Evolutionary conservation across 257 asterid species (phyloP), one percentile per base, ranked within the genome.

Genomic region (Plantago elongata): DNA sequence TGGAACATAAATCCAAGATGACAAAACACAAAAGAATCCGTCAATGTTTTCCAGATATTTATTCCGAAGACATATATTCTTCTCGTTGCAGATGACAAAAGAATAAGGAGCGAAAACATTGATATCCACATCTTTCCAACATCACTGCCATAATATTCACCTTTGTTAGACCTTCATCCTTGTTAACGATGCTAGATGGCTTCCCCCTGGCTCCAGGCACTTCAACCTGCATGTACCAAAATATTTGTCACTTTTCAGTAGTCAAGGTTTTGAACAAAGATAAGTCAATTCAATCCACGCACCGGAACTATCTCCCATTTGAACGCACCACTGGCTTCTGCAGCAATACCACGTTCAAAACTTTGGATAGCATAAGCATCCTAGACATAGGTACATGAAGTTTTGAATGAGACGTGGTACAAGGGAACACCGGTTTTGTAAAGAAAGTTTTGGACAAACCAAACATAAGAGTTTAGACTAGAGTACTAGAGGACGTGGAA

Each of bases 241-340:
- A 47, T 47, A 43, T 61, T 60, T 51, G 54, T 42, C 45, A 63
- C 65, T 42, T 54, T 44, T 63, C 9, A 51, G 43, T 34, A 63
- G 60, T 49, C 34, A 43, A 56, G 12, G 45, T 14, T 58, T 52
- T 62, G 9, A 38, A 18, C 1, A 13, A 56, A 34, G 40, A 34
- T 34, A 34, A 15, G 44, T 42, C 11, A 72, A 13, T 13, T 17
- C 59, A 62, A 58, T 50, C 54, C 44, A 59, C 95, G 78, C 68
- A 87, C 97, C 45, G 95, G 95, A 73, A 72, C 84, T 70, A 89
- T 93, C 86, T 93, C 97, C 97, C 97, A 93, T 49, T 79, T 57
- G 63, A 93, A 89, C 51, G 92, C 94, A 70, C 96, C 95, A 75
- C 73, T 68, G 29, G 77, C 63, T 74, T 83, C 84, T 30, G 99